These are phyloP conservation scores for Epichloe amarillans DNA, from an alignment of 2,329 filamentous ascomycete genomes.

Conservation along the genomic window DNA sequence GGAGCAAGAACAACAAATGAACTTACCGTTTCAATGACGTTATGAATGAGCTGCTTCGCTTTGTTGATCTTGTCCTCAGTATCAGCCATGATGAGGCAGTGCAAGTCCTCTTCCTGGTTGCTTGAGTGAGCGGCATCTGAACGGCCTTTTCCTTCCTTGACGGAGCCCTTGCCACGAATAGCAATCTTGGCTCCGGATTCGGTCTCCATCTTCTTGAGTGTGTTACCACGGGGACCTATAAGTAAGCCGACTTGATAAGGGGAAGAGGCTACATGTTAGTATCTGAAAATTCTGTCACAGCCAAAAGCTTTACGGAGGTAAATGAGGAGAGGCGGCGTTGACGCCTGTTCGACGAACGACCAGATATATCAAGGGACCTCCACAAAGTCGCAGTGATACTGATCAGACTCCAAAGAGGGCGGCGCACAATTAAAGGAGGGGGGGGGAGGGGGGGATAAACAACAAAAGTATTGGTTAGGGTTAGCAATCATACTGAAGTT, in stretches of 20 bases:
- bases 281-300: conserved; percentile 20
- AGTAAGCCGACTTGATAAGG: conserved; percentile 95
- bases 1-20: not conserved
- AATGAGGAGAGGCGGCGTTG: not conserved
- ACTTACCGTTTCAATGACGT: conserved; percentile 94
- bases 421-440: conserved; percentile 9
- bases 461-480: conserved; percentile 46
- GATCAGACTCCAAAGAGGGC: conserved; percentile 29
- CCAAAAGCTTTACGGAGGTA: conserved; percentile 15
- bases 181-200: conserved; percentile 98
- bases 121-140: conserved; percentile 98
- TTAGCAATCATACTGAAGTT: conserved; percentile 99
- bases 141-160: conserved; percentile 98
- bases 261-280: conserved; percentile 89
- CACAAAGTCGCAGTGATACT: conserved; percentile 22
- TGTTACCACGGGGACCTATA: conserved; percentile 99
- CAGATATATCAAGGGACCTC: conserved; percentile 19
- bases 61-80: conserved; percentile 99
- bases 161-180: conserved; percentile 97
- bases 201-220: conserved; percentile 97
- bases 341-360: conserved; percentile 18
- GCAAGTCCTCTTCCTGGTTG: conserved; percentile 98
- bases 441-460: conserved; percentile 23
- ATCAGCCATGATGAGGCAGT: conserved; percentile 99
- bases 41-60: conserved; percentile 95